These are phyloP conservation scores for Tuber melanosporum DNA, from an alignment of 495 filamentous ascomycete genomes.

Conservation along the genomic window DNA sequence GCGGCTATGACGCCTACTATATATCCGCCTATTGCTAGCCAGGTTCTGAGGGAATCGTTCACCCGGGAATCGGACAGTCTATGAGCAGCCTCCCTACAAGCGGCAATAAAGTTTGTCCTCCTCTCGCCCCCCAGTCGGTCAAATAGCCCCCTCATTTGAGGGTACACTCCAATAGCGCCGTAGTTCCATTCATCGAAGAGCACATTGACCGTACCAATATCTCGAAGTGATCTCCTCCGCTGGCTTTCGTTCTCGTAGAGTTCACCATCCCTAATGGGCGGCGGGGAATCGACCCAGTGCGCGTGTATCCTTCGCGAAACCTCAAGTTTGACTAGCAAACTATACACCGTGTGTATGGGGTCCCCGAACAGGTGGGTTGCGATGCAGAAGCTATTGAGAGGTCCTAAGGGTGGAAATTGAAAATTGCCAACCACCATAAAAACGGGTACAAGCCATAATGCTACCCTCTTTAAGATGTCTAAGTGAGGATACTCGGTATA, in stretches of 20 bases:
- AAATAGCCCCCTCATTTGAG: not conserved
- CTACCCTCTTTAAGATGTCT: not conserved
- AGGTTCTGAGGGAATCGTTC: constrained; percentile 5
- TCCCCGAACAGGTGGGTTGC: constrained; percentile 9
- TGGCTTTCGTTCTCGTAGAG: not conserved
- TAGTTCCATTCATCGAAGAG: constrained; percentile 10
- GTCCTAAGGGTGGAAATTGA: constrained; percentile 7
- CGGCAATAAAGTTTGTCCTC: constrained; percentile 5
- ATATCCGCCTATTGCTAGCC: not conserved
- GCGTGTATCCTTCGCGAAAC: not conserved
- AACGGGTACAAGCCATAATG: constrained; percentile 2
- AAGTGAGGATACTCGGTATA: not conserved
- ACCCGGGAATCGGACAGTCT: constrained; percentile 8
- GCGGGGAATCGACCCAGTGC: not conserved
- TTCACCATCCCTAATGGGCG: not conserved
- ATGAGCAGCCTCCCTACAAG: constrained; percentile 1
- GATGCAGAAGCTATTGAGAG: constrained; percentile 2
- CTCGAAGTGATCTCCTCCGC: not conserved
- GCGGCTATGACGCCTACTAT: not conserved
- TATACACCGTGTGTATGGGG: constrained; percentile 4
- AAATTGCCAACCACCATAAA: constrained; percentile 8
- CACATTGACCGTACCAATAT: constrained; percentile 5
- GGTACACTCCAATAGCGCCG: not conserved
- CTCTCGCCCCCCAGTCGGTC: not conserved
- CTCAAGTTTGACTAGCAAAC: constrained; percentile 1